A percentile compares a stretch with the other conserved stretches of the same genome.
phyloP scores from a whole-genome alignment of 352 stramenopile species.

The Thraustochytrium sp. region DNA sequence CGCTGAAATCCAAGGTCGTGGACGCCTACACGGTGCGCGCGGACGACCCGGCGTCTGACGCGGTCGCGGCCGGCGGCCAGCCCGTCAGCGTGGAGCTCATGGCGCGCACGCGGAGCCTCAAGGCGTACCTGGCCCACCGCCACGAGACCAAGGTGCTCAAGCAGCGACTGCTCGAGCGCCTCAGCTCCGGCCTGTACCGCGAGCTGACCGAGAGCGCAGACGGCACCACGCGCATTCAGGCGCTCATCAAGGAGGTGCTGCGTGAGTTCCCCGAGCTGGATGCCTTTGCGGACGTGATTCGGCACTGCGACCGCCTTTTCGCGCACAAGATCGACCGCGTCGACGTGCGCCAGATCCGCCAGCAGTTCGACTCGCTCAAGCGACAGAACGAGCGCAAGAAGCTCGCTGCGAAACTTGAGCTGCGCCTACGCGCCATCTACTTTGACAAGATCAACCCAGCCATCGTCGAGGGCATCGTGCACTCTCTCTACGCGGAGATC shows the following conservation, averaged over 20 bases:
- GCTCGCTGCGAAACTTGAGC: constrained; percentile 69
- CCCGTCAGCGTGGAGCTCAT: background rate
- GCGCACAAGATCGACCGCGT: constrained; percentile 56
- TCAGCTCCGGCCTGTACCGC: constrained; percentile 50
- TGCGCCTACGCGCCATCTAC: constrained; percentile 79
- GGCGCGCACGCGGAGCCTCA: constrained; percentile 47
- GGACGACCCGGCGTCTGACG: background rate
- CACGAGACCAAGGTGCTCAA: constrained; percentile 47
- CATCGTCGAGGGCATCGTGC: constrained; percentile 67
- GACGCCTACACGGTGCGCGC: background rate
- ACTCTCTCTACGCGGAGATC: constrained; percentile 70
- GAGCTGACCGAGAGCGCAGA: constrained; percentile 48
- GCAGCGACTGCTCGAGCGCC: constrained; percentile 42
- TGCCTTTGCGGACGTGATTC: constrained; percentile 69
- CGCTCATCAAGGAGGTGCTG: constrained; percentile 51
- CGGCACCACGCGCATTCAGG: constrained; percentile 1
- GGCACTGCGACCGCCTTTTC: constrained; percentile 71
- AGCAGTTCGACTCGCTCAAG: constrained; percentile 48
- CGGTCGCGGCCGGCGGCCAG: background rate
- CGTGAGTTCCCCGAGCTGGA: constrained; percentile 50
- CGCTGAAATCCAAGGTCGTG: background rate
- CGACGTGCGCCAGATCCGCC: constrained; percentile 38
- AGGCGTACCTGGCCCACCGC: constrained; percentile 57
- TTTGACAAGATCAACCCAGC: constrained; percentile 75
- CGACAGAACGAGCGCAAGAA: constrained; percentile 64